These are phyloP conservation scores for Fonsecaea pedrosoi DNA, from an alignment of 2,329 filamentous ascomycete species.

Conservation along the genomic window DNA sequence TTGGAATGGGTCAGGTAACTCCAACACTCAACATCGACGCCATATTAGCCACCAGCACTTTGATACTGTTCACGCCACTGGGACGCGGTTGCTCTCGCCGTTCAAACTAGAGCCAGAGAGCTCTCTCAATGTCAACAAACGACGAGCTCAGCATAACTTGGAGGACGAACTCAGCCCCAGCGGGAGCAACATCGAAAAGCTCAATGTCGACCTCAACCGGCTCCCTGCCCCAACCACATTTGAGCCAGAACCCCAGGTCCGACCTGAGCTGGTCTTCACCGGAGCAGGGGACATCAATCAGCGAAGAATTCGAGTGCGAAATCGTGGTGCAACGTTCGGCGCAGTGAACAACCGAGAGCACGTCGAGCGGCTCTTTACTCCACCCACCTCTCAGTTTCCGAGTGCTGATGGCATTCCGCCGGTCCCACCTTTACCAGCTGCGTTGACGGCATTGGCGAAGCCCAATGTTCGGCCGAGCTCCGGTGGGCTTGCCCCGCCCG, in stretches of 20 bases:
- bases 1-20: constrained; percentile 51
- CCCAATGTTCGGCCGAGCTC: constrained; percentile 32
- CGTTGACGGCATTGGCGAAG: constrained; percentile 32
- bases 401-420: constrained; percentile 35
- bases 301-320: constrained; percentile 65
- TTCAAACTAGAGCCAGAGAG: constrained; percentile 62
- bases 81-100: constrained; percentile 57
- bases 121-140: constrained; percentile 60
- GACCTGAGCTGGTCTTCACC: constrained; percentile 39
- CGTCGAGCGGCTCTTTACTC: constrained; percentile 62
- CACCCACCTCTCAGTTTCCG: constrained; percentile 44
- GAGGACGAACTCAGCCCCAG: constrained; percentile 59
- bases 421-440: constrained; percentile 34
- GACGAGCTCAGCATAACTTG: constrained; percentile 62
- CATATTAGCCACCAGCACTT: constrained; percentile 47
- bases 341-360: constrained; percentile 60
- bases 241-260: constrained; percentile 47
- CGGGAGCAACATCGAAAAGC: constrained; percentile 45
- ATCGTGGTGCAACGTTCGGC: constrained; percentile 67
- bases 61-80: constrained; percentile 55
- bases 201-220: constrained; percentile 46
- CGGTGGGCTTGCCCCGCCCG: constrained; percentile 44
- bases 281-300: constrained; percentile 55
- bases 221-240: constrained; percentile 49
- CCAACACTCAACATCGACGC: constrained; percentile 42